Percentiles rank a stretch among this genome's conserved stretches.
Evolutionary conservation across 805 yeast species (phyloP).

Genomic region (Lachancea quebecensis): DNA sequence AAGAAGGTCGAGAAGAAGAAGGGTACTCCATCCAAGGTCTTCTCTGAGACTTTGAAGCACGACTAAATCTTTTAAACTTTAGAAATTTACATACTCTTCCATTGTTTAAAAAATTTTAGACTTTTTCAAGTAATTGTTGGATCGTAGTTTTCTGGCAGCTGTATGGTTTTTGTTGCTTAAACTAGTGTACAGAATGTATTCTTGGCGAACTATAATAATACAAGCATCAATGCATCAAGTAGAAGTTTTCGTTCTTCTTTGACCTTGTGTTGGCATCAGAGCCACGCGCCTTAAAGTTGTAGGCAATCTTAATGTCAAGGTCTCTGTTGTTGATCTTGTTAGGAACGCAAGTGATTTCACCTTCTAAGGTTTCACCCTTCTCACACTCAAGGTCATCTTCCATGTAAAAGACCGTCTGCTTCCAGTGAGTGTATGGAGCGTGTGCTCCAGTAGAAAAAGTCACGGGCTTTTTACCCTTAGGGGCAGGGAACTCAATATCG

Average conservation of each 20-base stretch:
- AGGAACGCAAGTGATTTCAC: slow-evolving; percentile 70
- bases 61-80: slow-evolving; percentile 35
- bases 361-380: slow-evolving; percentile 68
- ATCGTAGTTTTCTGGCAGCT: no score
- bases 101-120: no score
- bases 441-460: slow-evolving; percentile 91
- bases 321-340: slow-evolving; percentile 79
- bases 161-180: no score
- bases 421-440: slow-evolving; percentile 95
- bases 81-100: no score
- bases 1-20: slow-evolving; percentile 62
- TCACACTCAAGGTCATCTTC: slow-evolving; percentile 71
- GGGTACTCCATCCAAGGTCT: slow-evolving; percentile 66
- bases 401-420: slow-evolving; percentile 91
- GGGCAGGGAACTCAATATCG: slow-evolving; percentile 77
- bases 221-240: slow-evolving; percentile 54
- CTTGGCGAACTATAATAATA: neutral
- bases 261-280: slow-evolving; percentile 47
- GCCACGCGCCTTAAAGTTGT: slow-evolving; percentile 37
- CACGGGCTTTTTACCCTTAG: slow-evolving; percentile 48
- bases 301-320: slow-evolving; percentile 69
- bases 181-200: slow-evolving; percentile 1
- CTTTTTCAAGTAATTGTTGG: no score
- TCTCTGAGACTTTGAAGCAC: slow-evolving; percentile 60
- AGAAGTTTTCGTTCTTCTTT: slow-evolving; percentile 53